Evolutionary conservation across 2,329 filamentous ascomycete species (phyloP).

Genomic region (Graphilbum sp.): DNA sequence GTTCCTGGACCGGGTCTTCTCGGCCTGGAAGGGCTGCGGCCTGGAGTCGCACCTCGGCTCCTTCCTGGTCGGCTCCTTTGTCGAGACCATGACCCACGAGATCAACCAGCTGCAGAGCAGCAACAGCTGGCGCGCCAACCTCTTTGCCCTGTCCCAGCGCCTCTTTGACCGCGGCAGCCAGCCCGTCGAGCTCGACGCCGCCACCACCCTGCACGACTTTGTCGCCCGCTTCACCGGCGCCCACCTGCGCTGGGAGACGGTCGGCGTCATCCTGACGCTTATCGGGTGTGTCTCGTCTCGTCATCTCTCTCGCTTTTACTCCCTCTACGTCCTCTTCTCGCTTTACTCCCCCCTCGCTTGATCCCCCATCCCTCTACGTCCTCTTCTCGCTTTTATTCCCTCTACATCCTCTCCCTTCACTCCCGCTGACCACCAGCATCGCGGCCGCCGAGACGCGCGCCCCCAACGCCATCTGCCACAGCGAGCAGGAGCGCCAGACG

Average conservation of each 20-base stretch:
- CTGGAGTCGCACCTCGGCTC: constrained; percentile 5
- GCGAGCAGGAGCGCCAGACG: constrained; percentile 3
- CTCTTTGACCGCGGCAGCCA: constrained; percentile 2
- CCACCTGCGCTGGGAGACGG: constrained; percentile 3
- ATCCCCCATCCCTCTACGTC: no score
- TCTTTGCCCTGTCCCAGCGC: constrained; percentile 1
- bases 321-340: no score
- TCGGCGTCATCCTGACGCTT: constrained; percentile 2
- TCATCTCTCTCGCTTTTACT: no score
- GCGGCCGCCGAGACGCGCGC: constrained; percentile 2
- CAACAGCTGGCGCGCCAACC: neutral
- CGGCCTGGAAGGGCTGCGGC: constrained; percentile 3
- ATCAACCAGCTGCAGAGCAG: neutral
- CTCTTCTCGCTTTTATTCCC: no score
- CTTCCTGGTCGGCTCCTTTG: constrained; percentile 1
- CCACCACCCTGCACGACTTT: constrained; percentile 1
- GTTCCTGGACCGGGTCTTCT: constrained; percentile 2
- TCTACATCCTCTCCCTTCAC: no score
- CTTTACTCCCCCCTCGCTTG: no score
- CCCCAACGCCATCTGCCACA: constrained; percentile 1
- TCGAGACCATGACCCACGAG: constrained; percentile 1
- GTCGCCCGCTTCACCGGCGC: constrained; percentile 3
- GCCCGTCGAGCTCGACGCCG: neutral
- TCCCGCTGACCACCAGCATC: no score
- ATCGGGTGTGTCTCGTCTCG: neutral